A percentile compares a stretch with the other conserved stretches of the same genome.
These are phyloP conservation scores for Coniferiporia weirii DNA, from an alignment of 1,284 basidiomycete species.

Conservation along the genomic window DNA sequence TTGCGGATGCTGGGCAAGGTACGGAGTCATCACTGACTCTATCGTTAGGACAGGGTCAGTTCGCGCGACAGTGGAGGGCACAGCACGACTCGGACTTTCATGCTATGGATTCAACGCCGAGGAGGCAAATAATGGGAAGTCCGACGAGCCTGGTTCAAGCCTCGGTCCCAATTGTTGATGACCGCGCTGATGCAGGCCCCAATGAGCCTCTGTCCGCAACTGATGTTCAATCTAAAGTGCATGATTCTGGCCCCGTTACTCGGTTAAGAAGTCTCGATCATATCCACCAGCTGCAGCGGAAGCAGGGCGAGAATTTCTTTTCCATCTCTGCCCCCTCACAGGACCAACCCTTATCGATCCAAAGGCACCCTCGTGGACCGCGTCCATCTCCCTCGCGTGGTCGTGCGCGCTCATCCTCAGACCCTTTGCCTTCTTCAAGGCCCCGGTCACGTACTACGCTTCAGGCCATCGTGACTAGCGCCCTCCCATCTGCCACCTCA, in stretches of 20 bases:
- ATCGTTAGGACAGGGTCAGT: neutral
- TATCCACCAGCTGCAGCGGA: neutral
- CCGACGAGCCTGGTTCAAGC: neutral
- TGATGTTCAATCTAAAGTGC: neutral
- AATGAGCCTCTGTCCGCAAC: neutral
- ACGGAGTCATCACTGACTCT: too few relatives aligned
- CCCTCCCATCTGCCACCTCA: too few relatives aligned
- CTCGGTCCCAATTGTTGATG: too few relatives aligned
- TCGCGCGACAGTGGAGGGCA: neutral
- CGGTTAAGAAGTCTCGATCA: neutral
- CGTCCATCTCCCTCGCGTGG: neutral
- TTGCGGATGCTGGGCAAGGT: neutral
- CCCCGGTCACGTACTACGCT: neutral
- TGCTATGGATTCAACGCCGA: too few relatives aligned
- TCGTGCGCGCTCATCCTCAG: neutral
- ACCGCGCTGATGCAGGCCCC: neutral
- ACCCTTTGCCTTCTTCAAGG: neutral
- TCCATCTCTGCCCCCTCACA: neutral
- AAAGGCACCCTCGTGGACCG: neutral
- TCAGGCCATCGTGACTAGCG: too few relatives aligned
- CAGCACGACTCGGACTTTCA: neutral
- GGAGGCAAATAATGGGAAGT: too few relatives aligned
- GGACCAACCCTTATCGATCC: neutral
- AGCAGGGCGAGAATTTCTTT: too few relatives aligned
- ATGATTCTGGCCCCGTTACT: too few relatives aligned